These are phyloP conservation scores for Tremella yokohamensis DNA, from an alignment of 768 basidiomycete species.

Conservation along the genomic window DNA sequence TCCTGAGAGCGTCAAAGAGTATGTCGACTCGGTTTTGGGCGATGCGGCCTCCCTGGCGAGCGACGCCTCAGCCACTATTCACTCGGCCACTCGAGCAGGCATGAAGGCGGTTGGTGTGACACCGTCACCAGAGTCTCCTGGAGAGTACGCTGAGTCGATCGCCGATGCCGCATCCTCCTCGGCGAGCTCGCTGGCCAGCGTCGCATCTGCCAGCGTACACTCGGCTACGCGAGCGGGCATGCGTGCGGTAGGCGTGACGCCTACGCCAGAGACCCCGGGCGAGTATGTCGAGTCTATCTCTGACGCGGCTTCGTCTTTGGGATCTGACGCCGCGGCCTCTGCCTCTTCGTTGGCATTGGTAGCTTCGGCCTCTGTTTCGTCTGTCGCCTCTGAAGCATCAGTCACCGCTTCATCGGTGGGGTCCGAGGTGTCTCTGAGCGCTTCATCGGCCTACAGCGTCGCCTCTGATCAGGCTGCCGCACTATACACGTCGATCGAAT, in stretches of 20 bases:
- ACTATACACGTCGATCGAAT: constrained; percentile 22
- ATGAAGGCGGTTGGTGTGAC: constrained; percentile 35
- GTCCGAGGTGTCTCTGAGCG: constrained; percentile 17
- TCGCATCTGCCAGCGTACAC: constrained; percentile 27
- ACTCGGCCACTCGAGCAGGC: constrained; percentile 29
- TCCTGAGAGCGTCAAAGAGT: constrained; percentile 33
- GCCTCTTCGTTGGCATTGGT: background rate
- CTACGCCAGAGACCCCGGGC: constrained; percentile 30
- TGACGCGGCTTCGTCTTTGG: constrained; percentile 11
- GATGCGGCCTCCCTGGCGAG: constrained; percentile 10
- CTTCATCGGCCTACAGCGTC: constrained; percentile 21
- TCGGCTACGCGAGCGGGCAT: constrained; percentile 32
- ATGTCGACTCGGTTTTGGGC: constrained; percentile 29
- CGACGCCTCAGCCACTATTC: constrained; percentile 10
- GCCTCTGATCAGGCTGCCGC: constrained; percentile 23
- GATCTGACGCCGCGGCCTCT: constrained; percentile 4
- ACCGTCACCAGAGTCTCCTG: constrained; percentile 31
- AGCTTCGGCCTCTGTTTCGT: constrained; percentile 4
- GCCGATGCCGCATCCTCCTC: constrained; percentile 22
- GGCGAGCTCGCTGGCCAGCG: constrained; percentile 12
- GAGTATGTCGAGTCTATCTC: constrained; percentile 36
- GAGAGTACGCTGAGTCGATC: constrained; percentile 8
- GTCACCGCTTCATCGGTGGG: constrained; percentile 21
- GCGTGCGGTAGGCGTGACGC: constrained; percentile 34
- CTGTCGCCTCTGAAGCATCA: constrained; percentile 6